phyloP scores from a whole-genome alignment of 139 green algal genomes.

The Haematococcus sp. region DNA sequence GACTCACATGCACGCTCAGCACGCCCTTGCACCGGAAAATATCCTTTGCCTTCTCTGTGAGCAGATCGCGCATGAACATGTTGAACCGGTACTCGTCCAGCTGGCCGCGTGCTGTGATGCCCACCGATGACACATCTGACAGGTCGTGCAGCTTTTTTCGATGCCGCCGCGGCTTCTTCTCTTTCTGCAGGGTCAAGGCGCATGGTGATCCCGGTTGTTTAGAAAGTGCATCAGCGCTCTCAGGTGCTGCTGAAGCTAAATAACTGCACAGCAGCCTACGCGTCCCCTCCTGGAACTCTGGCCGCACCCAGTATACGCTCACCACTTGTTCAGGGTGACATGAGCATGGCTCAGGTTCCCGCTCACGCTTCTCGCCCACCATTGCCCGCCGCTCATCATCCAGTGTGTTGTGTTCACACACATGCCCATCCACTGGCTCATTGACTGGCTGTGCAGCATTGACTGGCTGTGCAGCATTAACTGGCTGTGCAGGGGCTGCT shows the following conservation, averaged over 20 bases:
- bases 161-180: constrained; percentile 57
- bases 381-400: too few species aligned
- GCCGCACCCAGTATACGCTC: not conserved
- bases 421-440: too few species aligned
- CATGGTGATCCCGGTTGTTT: too few species aligned
- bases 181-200: constrained; percentile 17
- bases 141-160: constrained; percentile 72
- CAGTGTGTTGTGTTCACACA: too few species aligned
- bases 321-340: not conserved
- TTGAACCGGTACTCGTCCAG: constrained; percentile 84
- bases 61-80: constrained; percentile 83
- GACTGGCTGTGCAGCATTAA: constrained; percentile 2
- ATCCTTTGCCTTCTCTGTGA: constrained; percentile 76
- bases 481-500: not conserved
- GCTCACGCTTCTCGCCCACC: too few species aligned
- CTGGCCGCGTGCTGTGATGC: constrained; percentile 63
- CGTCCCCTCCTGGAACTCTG: not conserved
- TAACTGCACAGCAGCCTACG: not conserved
- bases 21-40: constrained; percentile 86
- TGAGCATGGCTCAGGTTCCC: not conserved
- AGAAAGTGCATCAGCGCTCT: not conserved
- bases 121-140: constrained; percentile 63
- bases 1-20: constrained; percentile 67
- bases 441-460: too few species aligned
- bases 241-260: not conserved